Base-by-base conservation (phyloP, 2,329 filamentous ascomycete species). In the Claviceps sp. region DNA sequence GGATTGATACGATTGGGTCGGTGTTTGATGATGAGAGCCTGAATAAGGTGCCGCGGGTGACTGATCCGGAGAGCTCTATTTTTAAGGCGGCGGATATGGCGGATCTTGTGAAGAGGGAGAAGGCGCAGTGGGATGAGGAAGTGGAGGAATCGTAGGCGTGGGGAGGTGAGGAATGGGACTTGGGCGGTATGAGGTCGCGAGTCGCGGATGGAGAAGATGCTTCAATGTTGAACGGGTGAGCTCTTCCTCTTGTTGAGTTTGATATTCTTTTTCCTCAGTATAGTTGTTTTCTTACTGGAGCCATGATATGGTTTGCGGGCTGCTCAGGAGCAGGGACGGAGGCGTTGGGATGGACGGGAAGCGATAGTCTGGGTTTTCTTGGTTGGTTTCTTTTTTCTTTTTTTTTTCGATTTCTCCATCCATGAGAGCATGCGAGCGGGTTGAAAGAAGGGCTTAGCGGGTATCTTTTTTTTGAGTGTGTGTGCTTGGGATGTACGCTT, bases 1-100 rank as follows among this genome's bases (percentile, higher is more conserved):
- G 93, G 91, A 89, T 89, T 57, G 85, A 89, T 57, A 90, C 82
- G 41, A 94, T 98, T 58, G 88, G 89, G 0, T 85, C 88, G 0
- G 89, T 97, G 0, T 95, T 98, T 61, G 84, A 90, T 55, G 87
- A 87, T 60, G 88, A 90, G 60, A 84, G 81, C 59, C 77, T 89
- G 39, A 80, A 79, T 55, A 80, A 77, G 52, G 84, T 96, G 43
- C 89, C 89, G 16, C 72, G 82, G 1, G 69, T 65, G 22, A 72
- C 74, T 1, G 84, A 93, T 54, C 79, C 81, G 1, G 73, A 70
- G 50, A 83, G 77, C 61, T 77, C 74, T 38, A 85, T 96, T 52
- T 96, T 95, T 68, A 84, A 84, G 57, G 71, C 81, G 2, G 76
- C 75, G 5, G 73, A 78, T 54, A 90, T 96, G 87, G 76, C 77